phyloP scores from a whole-genome alignment of 495 filamentous ascomycete species.

The Tuber borchii region DNA sequence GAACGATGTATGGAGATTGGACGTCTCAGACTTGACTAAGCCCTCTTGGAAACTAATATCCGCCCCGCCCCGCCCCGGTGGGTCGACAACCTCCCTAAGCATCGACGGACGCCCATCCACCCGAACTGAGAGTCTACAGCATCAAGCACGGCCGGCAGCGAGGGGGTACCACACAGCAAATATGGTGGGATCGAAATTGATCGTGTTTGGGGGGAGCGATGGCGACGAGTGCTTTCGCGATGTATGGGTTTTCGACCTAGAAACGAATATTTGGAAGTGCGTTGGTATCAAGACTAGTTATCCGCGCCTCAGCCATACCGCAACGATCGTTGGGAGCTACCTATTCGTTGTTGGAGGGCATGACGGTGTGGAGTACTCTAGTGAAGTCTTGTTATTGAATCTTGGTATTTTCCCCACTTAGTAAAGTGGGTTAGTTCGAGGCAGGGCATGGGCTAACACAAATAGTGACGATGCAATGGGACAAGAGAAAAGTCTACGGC shows the following conservation, averaged over 20 bases:
- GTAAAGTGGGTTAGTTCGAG: not conserved
- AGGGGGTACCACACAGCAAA: slow-evolving; percentile 63
- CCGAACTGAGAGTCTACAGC: slow-evolving; percentile 10
- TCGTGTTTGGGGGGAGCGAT: slow-evolving; percentile 61
- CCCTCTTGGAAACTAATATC: slow-evolving; percentile 59
- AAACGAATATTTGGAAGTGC: slow-evolving; percentile 50
- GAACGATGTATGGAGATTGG: slow-evolving; percentile 62
- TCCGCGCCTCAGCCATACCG: slow-evolving; percentile 56
- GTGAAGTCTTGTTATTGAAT: slow-evolving; percentile 59
- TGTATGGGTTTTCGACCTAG: slow-evolving; percentile 63
- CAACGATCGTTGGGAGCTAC: slow-evolving; percentile 60
- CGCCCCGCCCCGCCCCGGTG: slow-evolving; percentile 20
- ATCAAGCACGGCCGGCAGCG: slow-evolving; percentile 50
- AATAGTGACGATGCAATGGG: slow-evolving; percentile 61
- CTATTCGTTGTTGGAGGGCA: slow-evolving; percentile 61
- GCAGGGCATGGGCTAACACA: slow-evolving; percentile 9
- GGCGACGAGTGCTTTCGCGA: slow-evolving; percentile 62
- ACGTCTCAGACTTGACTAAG: slow-evolving; percentile 56
- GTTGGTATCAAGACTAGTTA: slow-evolving; percentile 50
- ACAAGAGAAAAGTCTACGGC: slow-evolving; percentile 57
- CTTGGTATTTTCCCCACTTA: slow-evolving; percentile 40
- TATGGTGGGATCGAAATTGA: slow-evolving; percentile 62
- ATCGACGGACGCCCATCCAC: slow-evolving; percentile 3
- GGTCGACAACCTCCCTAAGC: slow-evolving; percentile 35
- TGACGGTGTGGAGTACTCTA: slow-evolving; percentile 60